A percentile compares a stretch with the other conserved stretches of the same genome.
Evolutionary conservation across 2,329 filamentous ascomycete species (phyloP).

Genomic region (Talaromyces sp.): DNA sequence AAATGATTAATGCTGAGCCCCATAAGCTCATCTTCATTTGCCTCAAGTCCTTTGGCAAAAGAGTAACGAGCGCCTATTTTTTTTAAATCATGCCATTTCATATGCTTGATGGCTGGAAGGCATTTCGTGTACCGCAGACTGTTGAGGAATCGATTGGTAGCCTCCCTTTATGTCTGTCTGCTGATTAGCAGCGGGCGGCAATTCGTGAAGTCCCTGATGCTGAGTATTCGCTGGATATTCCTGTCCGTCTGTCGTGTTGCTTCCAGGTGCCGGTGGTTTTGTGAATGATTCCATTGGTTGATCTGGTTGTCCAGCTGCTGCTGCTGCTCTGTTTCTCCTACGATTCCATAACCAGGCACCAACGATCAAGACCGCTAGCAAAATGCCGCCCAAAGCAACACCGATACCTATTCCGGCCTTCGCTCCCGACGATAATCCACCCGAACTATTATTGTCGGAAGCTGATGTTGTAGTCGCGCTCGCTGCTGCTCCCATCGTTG

Average conservation of each 20-base stretch:
- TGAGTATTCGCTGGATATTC: not conserved
- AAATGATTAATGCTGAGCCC: not conserved
- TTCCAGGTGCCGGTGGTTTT: not conserved
- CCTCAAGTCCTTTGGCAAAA: not conserved
- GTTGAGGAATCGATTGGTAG: not conserved
- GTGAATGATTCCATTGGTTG: not conserved
- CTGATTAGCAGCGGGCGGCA: not conserved
- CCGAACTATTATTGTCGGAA: not conserved
- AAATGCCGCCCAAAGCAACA: not conserved
- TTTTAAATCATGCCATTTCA: not conserved
- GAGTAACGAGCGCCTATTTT: not conserved
- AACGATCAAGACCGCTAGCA: not conserved
- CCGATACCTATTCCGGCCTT: slow-evolving; percentile 8
- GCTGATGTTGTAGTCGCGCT: not conserved
- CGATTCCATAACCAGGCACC: slow-evolving; percentile 8
- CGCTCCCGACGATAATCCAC: not conserved
- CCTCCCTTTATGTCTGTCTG: not conserved
- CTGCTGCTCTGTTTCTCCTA: not conserved
- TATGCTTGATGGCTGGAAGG: not conserved
- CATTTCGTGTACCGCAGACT: not conserved
- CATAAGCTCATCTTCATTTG: not conserved
- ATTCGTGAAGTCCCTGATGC: not conserved
- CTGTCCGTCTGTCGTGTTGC: not conserved
- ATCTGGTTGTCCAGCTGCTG: not conserved
- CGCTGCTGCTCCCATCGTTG: not conserved